phyloP scores from a whole-genome alignment of 306 rosid genomes.

The Begonia peltatifolia region DNA sequence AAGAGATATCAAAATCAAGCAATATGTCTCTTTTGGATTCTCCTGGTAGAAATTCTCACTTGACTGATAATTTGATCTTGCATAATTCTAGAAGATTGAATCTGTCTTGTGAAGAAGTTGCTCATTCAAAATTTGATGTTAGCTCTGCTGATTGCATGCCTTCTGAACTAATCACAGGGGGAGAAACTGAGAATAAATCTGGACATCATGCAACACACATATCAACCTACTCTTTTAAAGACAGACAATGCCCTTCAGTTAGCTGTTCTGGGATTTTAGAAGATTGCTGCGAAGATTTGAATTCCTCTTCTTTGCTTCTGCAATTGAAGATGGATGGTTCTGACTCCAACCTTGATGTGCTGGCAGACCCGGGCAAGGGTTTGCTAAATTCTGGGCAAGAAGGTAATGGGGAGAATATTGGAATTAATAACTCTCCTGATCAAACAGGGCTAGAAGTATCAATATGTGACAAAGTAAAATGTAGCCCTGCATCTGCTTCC shows the following conservation, averaged over 20 bases:
- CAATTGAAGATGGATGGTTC: constrained; percentile 14
- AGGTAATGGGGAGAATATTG: constrained; percentile 24
- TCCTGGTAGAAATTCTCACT: constrained; percentile 28
- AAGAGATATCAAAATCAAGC: constrained; percentile 46
- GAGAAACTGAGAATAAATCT: constrained; percentile 12
- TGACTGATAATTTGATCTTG: constrained; percentile 27
- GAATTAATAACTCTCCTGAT: constrained; percentile 11
- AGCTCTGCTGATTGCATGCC: constrained; percentile 6
- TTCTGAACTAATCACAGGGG: constrained; percentile 10
- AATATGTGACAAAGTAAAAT: no score
- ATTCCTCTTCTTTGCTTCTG: neutral
- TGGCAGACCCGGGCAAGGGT: neutral
- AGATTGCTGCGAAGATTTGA: constrained; percentile 5
- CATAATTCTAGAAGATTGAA: constrained; percentile 24
- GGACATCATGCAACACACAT: constrained; percentile 9
- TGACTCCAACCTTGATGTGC: constrained; percentile 20
- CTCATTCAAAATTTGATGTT: constrained; percentile 18
- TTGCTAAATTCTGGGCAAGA: constrained; percentile 20
- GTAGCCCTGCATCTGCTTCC: no score
- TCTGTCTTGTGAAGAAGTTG: constrained; percentile 14
- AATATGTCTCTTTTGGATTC: constrained; percentile 39
- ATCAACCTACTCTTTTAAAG: constrained; percentile 11
- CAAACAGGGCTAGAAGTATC: constrained; percentile 22
- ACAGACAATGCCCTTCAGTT: constrained; percentile 11
- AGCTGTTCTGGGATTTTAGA: constrained; percentile 8